These are phyloP conservation scores for Hemerocallis citrina DNA, from an alignment of 106 monocot species.

Conservation along the genomic window DNA sequence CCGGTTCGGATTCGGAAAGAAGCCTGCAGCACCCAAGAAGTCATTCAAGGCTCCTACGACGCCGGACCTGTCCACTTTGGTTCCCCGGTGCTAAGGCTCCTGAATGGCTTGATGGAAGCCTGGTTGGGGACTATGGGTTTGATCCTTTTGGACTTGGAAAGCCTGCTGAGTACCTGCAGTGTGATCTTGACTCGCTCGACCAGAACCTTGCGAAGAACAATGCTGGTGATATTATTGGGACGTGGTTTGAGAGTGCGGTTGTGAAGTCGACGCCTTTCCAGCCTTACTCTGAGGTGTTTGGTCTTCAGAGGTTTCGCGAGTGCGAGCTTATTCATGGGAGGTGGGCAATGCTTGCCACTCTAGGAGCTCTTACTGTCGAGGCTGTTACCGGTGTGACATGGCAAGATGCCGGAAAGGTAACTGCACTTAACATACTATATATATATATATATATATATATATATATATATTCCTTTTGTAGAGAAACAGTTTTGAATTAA, in stretches of 20 bases:
- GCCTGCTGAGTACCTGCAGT: conserved; percentile 95
- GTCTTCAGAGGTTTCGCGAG: conserved; percentile 91
- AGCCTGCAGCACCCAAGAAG: conserved; percentile 39
- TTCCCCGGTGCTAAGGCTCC: conserved; percentile 81
- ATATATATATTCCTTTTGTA: too few relatives aligned
- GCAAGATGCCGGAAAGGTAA: conserved; percentile 98
- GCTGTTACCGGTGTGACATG: conserved; percentile 88
- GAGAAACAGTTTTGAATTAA: too few relatives aligned
- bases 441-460: too few relatives aligned
- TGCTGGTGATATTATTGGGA: conserved; percentile 71
- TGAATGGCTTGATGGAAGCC: conserved; percentile 71
- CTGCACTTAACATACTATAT: neutral
- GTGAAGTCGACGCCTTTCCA: conserved; percentile 92
- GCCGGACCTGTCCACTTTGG: conserved; percentile 85
- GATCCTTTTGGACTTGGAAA: conserved; percentile 94
- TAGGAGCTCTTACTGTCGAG: conserved; percentile 87
- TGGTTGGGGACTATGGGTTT: conserved; percentile 91
- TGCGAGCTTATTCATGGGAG: conserved; percentile 97
- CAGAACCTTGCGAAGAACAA: conserved; percentile 91
- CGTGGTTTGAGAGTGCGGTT: conserved; percentile 57
- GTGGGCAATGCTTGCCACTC: conserved; percentile 96
- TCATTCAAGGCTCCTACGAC: conserved; percentile 14
- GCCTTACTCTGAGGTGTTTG: conserved; percentile 89
- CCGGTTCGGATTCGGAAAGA: conserved; percentile 63
- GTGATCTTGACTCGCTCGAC: conserved; percentile 81